Conservation (phyloP, 1,284 basidiomycete genomes). For the Pulchroboletus neoregius region DNA sequence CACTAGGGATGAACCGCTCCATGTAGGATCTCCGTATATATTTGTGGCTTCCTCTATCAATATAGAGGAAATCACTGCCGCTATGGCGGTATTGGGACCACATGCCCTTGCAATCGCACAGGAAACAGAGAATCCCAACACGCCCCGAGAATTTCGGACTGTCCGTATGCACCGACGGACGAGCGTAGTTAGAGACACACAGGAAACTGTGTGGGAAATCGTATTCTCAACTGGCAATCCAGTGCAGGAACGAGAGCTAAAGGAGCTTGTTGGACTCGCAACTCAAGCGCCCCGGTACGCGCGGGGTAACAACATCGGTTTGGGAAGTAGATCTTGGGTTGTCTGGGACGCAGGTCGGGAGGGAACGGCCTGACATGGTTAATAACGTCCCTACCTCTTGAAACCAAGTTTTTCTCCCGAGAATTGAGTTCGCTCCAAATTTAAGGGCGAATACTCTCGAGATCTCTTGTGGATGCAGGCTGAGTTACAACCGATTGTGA, state of each 20-base stretch:
- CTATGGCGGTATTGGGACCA: slow-evolving; percentile 25
- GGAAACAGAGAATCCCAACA: background rate
- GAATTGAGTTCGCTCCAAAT: no score
- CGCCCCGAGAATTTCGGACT: slow-evolving; percentile 12
- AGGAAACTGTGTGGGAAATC: slow-evolving; percentile 6
- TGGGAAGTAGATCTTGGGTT: slow-evolving; percentile 18
- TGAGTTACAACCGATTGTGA: no score
- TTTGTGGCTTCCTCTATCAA: slow-evolving; percentile 22
- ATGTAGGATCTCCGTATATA: slow-evolving; percentile 15
- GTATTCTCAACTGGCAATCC: slow-evolving; percentile 17
- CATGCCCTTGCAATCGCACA: slow-evolving; percentile 26
- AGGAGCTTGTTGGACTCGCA: slow-evolving; percentile 13
- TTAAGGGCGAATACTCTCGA: no score
- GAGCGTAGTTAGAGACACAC: background rate
- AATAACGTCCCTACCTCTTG: no score
- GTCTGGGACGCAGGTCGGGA: slow-evolving; percentile 20
- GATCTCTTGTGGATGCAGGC: no score
- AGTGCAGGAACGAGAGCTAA: slow-evolving; percentile 16
- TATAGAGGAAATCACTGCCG: slow-evolving; percentile 14
- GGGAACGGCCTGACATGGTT: background rate
- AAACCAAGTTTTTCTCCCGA: no score
- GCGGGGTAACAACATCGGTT: slow-evolving; percentile 2
- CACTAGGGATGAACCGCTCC: slow-evolving; percentile 20
- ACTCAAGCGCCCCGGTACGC: background rate
- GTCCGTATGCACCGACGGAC: slow-evolving; percentile 21